Evolutionary conservation across 441 rosid species (phyloP).

Genomic region (Croton laevigatus): DNA sequence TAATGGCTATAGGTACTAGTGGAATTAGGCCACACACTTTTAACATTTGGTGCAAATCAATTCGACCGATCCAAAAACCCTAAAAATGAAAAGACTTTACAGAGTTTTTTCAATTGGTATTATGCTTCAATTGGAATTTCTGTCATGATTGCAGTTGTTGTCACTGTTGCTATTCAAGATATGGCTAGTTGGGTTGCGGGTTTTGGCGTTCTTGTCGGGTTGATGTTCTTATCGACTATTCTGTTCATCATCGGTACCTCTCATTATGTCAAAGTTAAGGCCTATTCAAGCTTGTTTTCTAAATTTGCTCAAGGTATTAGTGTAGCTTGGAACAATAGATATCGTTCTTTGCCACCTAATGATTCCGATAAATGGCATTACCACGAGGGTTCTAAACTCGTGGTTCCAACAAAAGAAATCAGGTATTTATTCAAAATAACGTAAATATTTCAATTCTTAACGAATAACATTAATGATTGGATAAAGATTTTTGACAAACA

Average conservation of each 20-base stretch:
- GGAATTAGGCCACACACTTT: conserved; percentile 48
- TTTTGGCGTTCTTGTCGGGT: conserved; percentile 31
- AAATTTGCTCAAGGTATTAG: conserved; percentile 29
- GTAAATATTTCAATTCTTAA: no score
- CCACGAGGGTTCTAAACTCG: conserved; percentile 33
- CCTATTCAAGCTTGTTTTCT: conserved; percentile 27
- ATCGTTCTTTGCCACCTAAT: conserved; percentile 15
- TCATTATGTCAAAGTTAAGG: conserved; percentile 29
- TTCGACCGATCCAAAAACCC: conserved; percentile 33
- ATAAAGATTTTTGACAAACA: no score
- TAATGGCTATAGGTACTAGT: conserved; percentile 53
- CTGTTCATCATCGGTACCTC: conserved; percentile 31
- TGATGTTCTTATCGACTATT: conserved; percentile 27
- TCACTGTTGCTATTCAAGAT: conserved; percentile 31
- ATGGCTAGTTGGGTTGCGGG: conserved; percentile 37
- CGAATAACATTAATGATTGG: no score
- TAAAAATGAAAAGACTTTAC: conserved; percentile 29
- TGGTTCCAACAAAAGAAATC: conserved; percentile 33
- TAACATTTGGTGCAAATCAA: conserved; percentile 55
- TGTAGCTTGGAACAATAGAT: conserved; percentile 32
- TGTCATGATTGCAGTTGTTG: conserved; percentile 23
- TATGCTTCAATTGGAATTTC: conserved; percentile 44
- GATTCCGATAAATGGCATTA: conserved; percentile 26
- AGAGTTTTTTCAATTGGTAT: conserved; percentile 54
- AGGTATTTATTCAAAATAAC: conserved; percentile 38